Conservation (phyloP, 192 early-diverging fungal species). For the Podila epicladia region DNA sequence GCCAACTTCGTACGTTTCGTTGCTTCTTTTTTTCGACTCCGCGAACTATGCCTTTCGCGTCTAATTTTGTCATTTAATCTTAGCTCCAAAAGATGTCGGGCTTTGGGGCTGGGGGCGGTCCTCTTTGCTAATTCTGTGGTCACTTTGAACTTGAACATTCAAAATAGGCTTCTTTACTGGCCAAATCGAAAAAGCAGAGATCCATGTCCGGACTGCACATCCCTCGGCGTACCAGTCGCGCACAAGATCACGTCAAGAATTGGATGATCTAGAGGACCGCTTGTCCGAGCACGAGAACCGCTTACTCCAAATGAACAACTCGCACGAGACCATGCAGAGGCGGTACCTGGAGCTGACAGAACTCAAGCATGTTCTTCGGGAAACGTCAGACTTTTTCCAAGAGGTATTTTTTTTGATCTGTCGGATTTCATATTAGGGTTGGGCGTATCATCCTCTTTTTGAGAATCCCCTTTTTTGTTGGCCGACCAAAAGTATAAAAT, state of each 20-base stretch:
- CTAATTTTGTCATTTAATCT: no score
- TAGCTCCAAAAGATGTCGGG: no score
- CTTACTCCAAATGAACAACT: conserved; percentile 86
- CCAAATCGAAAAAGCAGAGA: conserved; percentile 83
- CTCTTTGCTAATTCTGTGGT: not conserved
- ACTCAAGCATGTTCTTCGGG: conserved; percentile 87
- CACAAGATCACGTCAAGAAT: conserved; percentile 85
- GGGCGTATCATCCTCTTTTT: no score
- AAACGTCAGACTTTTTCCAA: conserved; percentile 86
- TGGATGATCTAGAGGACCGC: conserved; percentile 91
- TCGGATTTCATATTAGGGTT: no score
- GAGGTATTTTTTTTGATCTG: conserved; percentile 53
- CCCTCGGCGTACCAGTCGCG: conserved; percentile 61
- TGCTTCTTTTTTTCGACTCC: not conserved
- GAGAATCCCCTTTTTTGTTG: no score
- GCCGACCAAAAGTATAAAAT: no score
- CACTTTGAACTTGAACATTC: not conserved
- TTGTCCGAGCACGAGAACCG: conserved; percentile 85
- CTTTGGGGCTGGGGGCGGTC: not conserved
- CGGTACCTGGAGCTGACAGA: conserved; percentile 91
- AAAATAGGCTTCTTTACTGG: conserved; percentile 78
- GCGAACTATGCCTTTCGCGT: no score
- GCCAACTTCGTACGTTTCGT: conserved; percentile 85
- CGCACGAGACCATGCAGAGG: conserved; percentile 89
- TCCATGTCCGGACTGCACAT: conserved; percentile 63